Evolutionary conservation across 176 grass and related monocot genomes (phyloP).

Genomic region (Oryza meridionalis): DNA sequence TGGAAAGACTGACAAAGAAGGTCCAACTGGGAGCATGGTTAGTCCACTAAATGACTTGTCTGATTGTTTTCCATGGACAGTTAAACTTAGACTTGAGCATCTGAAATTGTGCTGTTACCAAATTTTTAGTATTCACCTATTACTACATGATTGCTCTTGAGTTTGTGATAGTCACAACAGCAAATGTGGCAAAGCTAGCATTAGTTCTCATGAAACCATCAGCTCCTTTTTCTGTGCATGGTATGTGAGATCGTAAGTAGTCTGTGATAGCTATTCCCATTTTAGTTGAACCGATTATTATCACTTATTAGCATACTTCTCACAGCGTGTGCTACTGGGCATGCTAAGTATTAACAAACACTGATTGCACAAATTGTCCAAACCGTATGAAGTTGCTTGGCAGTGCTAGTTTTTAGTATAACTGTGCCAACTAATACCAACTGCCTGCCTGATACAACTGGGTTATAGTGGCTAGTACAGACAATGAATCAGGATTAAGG

Average conservation of each 20-base stretch:
- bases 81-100: neutral
- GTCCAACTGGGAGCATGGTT: conserved; percentile 76
- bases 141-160: neutral
- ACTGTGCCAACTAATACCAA: conserved; percentile 22
- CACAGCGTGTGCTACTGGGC: neutral
- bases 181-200: neutral
- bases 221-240: neutral
- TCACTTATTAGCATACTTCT: conserved; percentile 1
- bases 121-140: neutral
- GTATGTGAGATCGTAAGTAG: neutral
- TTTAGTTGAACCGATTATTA: neutral
- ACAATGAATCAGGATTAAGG: neutral
- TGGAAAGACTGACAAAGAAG: conserved; percentile 98
- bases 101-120: neutral
- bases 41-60: conserved; percentile 38
- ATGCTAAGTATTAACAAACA: conserved; percentile 7
- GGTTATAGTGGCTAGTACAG: conserved; percentile 3
- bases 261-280: neutral
- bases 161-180: neutral
- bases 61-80: neutral
- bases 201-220: conserved; percentile 3
- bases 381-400: neutral
- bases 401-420: conserved; percentile 23
- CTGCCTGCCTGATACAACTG: conserved; percentile 9
- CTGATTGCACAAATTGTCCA: neutral